Evolutionary conservation across 208 protist genomes (phyloP).

Genomic region (Leptomonas seymouri): DNA sequence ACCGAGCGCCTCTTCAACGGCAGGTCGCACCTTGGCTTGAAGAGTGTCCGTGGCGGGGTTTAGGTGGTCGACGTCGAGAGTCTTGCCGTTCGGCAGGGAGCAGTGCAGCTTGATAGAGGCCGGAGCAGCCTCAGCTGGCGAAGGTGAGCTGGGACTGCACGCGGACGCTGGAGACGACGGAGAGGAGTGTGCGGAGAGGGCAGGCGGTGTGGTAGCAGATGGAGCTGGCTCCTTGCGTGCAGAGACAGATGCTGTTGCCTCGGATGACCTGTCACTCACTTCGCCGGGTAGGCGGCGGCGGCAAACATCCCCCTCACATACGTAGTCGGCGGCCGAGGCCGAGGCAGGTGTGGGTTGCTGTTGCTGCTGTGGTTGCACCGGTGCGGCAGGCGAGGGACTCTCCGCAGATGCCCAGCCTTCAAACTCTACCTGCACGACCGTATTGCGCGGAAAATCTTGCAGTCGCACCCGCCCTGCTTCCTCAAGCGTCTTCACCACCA

Average conservation of each 20-base stretch:
- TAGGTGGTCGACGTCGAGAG: slow-evolving; percentile 39
- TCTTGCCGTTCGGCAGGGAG: slow-evolving; percentile 55
- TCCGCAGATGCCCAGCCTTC: background rate
- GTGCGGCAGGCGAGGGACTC: background rate
- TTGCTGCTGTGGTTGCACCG: background rate
- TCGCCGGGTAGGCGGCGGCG: slow-evolving; percentile 19
- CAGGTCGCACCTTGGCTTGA: slow-evolving; percentile 45
- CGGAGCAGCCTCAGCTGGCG: slow-evolving; percentile 4
- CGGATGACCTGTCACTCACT: background rate
- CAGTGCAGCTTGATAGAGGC: slow-evolving; percentile 72
- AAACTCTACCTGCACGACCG: slow-evolving; percentile 24
- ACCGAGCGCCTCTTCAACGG: slow-evolving; percentile 32
- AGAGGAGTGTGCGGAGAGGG: background rate
- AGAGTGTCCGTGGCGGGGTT: slow-evolving; percentile 48
- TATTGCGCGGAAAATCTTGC: slow-evolving; percentile 48
- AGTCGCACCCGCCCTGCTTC: slow-evolving; percentile 45
- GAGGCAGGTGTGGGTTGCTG: background rate
- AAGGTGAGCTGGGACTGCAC: background rate
- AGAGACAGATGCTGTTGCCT: background rate
- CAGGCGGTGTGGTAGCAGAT: background rate
- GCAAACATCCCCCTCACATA: slow-evolving; percentile 49
- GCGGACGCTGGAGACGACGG: slow-evolving; percentile 4
- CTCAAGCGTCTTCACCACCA: slow-evolving; percentile 19
- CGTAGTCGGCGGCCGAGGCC: slow-evolving; percentile 9
- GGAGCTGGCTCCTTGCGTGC: slow-evolving; percentile 4